These are phyloP conservation scores for Coprinellus micaceus DNA, from an alignment of 768 basidiomycete species.

Conservation along the genomic window DNA sequence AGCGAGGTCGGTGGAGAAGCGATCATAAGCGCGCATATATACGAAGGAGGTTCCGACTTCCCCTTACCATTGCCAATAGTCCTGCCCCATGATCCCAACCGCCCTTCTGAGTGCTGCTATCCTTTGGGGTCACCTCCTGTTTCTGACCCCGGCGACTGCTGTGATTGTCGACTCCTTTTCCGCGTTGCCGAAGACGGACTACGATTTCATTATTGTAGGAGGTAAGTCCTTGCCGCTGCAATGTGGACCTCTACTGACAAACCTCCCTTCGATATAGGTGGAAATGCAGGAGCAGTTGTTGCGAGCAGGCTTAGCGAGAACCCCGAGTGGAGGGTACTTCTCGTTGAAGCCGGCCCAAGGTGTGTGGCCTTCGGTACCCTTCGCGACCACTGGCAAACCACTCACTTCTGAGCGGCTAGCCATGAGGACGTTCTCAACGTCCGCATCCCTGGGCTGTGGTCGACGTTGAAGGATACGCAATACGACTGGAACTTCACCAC, in stretches of 20 bases:
- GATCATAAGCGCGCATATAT: too few relatives aligned
- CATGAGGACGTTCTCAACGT: conserved; percentile 17
- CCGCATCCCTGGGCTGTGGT: conserved; percentile 18
- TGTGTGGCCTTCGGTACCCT: neutral
- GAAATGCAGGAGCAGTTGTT: conserved; percentile 10
- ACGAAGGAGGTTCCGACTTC: too few relatives aligned
- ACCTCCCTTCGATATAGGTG: conserved; percentile 10
- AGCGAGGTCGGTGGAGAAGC: too few relatives aligned
- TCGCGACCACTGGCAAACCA: too few relatives aligned
- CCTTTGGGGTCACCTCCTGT: too few relatives aligned
- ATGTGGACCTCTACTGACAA: neutral
- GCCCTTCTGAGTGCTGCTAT: too few relatives aligned
- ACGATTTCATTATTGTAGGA: conserved; percentile 23
- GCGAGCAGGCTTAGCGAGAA: conserved; percentile 9
- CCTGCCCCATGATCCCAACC: too few relatives aligned
- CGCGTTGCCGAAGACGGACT: conserved; percentile 7
- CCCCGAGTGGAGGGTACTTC: conserved; percentile 7
- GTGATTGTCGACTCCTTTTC: conserved; percentile 21
- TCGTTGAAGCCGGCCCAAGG: conserved; percentile 14
- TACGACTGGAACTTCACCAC: conserved; percentile 35
- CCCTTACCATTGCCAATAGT: too few relatives aligned
- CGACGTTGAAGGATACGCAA: conserved; percentile 11
- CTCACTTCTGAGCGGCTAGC: too few relatives aligned
- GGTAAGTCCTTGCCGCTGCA: conserved; percentile 1
- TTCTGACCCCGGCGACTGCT: neutral